Base-by-base conservation (phyloP, 208 protist species). In the Wallacemonas sp. region DNA sequence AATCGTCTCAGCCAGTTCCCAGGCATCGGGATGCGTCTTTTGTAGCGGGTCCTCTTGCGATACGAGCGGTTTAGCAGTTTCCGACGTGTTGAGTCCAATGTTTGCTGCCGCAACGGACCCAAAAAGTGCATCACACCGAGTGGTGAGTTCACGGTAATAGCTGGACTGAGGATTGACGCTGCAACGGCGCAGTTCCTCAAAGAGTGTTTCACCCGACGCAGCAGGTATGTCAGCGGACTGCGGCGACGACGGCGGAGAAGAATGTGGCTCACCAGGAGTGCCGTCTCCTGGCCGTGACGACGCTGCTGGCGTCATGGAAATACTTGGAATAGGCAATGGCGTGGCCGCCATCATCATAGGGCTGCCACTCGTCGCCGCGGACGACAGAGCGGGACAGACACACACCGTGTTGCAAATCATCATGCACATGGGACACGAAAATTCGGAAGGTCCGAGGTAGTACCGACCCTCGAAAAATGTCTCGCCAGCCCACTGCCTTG, bases 381-480 rank as follows among this genome's bases (percentile, higher is more conserved):
- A 5, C 19, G 61, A 63, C 44, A 26, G 88, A 69, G 21, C 58
- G 26, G 14, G 88, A 85, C 45, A 91, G 34, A 21, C 85, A 53
- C 72, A 80, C 22, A 90, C 62, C 6, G 77, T 60, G 5, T 77
- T 91, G 47, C 80, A 81, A 41, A 88, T 80, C 75, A 87, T 91
- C 59, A 80, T 63, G 62, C 88, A 91, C 42, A 91, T 62, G 0
- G 88, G 83, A 61, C 88, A 94, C 51, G 64, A 75, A 49, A 91
- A 81, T 54, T 90, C 83, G n/a, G 64, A 72, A 3, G 75, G 74
- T 26, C 64, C 66, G 15, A 86, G 71, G 65, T 77, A 82, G 14
- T 42, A 22, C 54, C 80, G 65, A 27, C 74, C 69, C n/a, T 59
- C 75, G 66, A 84, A 85, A 27, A 58, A 58, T 46, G 69, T 59